Conservation (phyloP, 2,329 filamentous ascomycete genomes). For the Penicillium sp. region DNA sequence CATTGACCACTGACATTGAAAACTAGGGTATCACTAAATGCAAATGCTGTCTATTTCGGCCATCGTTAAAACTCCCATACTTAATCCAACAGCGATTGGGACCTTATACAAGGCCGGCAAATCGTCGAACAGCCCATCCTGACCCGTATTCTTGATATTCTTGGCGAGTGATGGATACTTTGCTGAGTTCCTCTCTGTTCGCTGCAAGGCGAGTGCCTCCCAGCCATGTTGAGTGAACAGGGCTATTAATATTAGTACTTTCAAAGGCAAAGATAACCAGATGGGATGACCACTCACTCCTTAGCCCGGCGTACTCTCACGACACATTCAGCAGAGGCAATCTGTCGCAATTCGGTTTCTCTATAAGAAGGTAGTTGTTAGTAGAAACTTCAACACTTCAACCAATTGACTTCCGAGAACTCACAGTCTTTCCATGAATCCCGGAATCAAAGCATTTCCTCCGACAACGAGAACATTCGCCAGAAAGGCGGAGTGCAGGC, state of each 20-base stretch:
- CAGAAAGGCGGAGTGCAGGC: slow-evolving; percentile 76
- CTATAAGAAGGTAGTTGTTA: slow-evolving; percentile 27
- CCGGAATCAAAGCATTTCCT: slow-evolving; percentile 75
- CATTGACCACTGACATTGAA: slow-evolving; percentile 7
- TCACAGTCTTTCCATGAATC: slow-evolving; percentile 74
- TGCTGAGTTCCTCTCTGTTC: slow-evolving; percentile 62
- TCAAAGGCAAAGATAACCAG: not conserved
- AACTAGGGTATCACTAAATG: slow-evolving; percentile 25
- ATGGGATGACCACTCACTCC: slow-evolving; percentile 46
- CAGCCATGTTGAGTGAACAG: slow-evolving; percentile 77
- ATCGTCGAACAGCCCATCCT: slow-evolving; percentile 70
- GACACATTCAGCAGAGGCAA: slow-evolving; percentile 72
- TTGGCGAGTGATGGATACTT: slow-evolving; percentile 73
- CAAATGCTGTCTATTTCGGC: slow-evolving; percentile 5
- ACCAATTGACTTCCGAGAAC: slow-evolving; percentile 12
- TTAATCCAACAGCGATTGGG: not conserved
- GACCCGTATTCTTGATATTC: slow-evolving; percentile 88
- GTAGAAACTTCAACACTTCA: not conserved
- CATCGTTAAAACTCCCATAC: slow-evolving; percentile 5
- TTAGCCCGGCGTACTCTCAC: slow-evolving; percentile 68
- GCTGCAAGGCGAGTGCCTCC: slow-evolving; percentile 77
- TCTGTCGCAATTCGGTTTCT: slow-evolving; percentile 66
- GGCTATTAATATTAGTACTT: slow-evolving; percentile 39
- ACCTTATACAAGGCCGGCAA: slow-evolving; percentile 45
- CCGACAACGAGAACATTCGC: slow-evolving; percentile 88